Evolutionary conservation across 2,329 filamentous ascomycete genomes (phyloP), one percentile per base, ranked within the genome.

Genomic region (Zasmidium citrigriseum): DNA sequence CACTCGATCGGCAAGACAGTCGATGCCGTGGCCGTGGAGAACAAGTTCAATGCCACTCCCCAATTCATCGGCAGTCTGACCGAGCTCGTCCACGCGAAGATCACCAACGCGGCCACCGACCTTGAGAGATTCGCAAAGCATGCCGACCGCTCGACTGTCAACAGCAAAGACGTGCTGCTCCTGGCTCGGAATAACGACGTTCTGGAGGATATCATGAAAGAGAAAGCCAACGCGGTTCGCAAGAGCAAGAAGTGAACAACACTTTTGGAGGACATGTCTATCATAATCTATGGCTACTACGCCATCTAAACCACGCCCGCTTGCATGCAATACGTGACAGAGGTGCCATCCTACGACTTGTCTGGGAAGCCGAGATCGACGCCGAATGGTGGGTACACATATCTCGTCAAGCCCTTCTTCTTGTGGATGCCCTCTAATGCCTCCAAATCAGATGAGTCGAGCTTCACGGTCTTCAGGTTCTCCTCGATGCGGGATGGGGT

Each of bases 141-240:
- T 75, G 93, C 90, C 11, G 89, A 90, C 1, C 85, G 93, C 23
- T 86, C 85, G 1, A 93, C 88, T 0, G 84, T 99, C 64, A 91
- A 87, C 38, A 89, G 89, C 0, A 89, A 93, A 52, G 95, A 99
- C 72, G 93, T 98, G 12, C 78, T 98, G 68, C 83, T 99, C 7
- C 84, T 99, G 25, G 88, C 91, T 23, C 82, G 95, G 61, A 86
- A 93, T 59, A 99, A 98, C 68, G 89, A 93, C 57, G 91, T 92
- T 18, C 76, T 99, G 20, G 86, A 93, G 66, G 82, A 82, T 16
- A 86, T 98, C 29, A 82, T 99, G 70, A 83, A 84, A 72, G 81
- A 84, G 52, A 86, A 86, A 67, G 78, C 92, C 24, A 87, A 92
- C 55, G 77, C 66, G 4, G 68, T 75, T 16, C 67, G 66, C 46